Conservation (phyloP, 805 yeast genomes). For the Cyberlindnera misumaiensis region DNA sequence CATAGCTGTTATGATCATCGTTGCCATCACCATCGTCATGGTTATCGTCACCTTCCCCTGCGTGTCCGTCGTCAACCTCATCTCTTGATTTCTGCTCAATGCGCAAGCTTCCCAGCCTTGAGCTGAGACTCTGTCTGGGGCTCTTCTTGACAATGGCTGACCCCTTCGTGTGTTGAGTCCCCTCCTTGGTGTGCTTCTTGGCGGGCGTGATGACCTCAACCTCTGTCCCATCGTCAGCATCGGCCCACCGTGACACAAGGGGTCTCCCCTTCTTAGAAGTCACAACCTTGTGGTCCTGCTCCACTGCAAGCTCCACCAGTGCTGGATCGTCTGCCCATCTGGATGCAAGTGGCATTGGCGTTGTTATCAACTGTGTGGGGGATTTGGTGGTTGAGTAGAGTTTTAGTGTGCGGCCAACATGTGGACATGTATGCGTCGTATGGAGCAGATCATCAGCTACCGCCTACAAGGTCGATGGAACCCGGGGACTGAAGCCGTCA, state of each 20-base stretch:
- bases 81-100: no score
- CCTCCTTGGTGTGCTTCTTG: neutral
- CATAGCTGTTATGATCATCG: slow-evolving; percentile 4
- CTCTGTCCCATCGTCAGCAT: slow-evolving; percentile 11
- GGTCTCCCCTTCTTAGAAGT: slow-evolving; percentile 16
- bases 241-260: slow-evolving; percentile 20
- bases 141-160: neutral
- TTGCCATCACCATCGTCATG: slow-evolving; percentile 3
- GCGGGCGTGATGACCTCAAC: slow-evolving; percentile 2
- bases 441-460: no score
- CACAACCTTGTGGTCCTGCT: slow-evolving; percentile 12
- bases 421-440: no score
- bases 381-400: neutral
- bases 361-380: neutral
- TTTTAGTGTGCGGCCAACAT: no score
- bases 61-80: no score
- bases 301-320: slow-evolving; percentile 10
- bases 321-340: slow-evolving; percentile 21
- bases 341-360: slow-evolving; percentile 13
- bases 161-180: neutral
- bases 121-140: neutral
- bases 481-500: no score
- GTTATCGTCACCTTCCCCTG: neutral
- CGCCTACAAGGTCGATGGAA: no score
- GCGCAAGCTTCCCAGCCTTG: no score